Base-by-base conservation (phyloP, 768 basidiomycete genomes). In the Leccinum disarticulatum region DNA sequence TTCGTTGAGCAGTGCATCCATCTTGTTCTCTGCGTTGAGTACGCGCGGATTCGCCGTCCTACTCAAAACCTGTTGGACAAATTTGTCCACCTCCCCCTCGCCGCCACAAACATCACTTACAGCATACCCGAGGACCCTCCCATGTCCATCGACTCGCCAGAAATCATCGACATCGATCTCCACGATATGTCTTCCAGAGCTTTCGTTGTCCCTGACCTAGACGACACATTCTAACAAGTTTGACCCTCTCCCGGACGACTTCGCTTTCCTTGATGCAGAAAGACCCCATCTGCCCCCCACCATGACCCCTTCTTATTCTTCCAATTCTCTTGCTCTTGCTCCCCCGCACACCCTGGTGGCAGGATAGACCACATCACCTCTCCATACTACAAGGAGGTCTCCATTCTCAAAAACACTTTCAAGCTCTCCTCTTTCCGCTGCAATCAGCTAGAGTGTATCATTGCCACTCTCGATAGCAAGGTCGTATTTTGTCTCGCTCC, bases 401-500 rank as follows among this genome's bases (percentile, higher is more conserved):
- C 71, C 0, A 67, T 71, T 25, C 71, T 75, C 53, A 74, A 74
- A 54, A 66, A 61, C 9, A 72, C 63, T 0, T 98, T 98, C 73
- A 76, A 77, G 6, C 77, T 97, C 14, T 66, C 80, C 0, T 66
- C 70, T 1, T 98, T 98, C 73, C 84, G 96, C 35, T 74, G 73
- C 14, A 91, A 98, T 72, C 97, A 99, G 68, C 80, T 94, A 43
- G 87, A 91, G 67, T 93, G 91, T 2, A 90, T 98, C 62, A 82
- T 84, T 49, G 88, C 88, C 15, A 86, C 91, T 0, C 76, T 99
- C 72, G 78, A 80, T 2, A 93, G 90, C 8, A 83, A 80, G 56
- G 96, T 98, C 67, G 92, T 93, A n/a, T 94, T 98, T 64, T 92
- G 98, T 17, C 81, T 98, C 8, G 95, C 98, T 86, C 97, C 97